A percentile compares a stretch with the other conserved stretches of the same genome.
Conservation (phyloP, 805 yeast species). For the Candida sonorensis region DNA sequence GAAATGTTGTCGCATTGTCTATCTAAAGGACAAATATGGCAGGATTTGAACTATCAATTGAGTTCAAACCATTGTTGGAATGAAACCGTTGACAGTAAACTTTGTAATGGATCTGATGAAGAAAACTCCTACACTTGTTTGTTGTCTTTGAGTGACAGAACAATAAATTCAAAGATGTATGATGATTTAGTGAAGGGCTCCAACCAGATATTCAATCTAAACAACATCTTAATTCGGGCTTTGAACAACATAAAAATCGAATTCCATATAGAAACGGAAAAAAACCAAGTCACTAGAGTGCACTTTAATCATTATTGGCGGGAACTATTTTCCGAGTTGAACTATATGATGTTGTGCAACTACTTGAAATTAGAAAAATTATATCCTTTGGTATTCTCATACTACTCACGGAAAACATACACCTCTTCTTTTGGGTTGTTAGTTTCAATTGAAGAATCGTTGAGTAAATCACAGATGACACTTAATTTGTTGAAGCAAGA, state of each 20-base stretch:
- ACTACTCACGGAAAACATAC: slow-evolving; percentile 16
- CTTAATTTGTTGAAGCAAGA: slow-evolving; percentile 13
- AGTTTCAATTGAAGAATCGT: slow-evolving; percentile 11
- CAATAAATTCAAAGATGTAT: slow-evolving; percentile 9
- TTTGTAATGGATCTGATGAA: too few relatives aligned
- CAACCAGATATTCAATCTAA: slow-evolving; percentile 6
- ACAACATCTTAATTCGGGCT: slow-evolving; percentile 4
- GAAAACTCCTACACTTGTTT: slow-evolving; percentile 3
- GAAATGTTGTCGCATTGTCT: slow-evolving; percentile 15
- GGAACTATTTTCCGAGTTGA: slow-evolving; percentile 14
- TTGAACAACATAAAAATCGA: slow-evolving; percentile 5
- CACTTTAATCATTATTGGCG: slow-evolving; percentile 1
- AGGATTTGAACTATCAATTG: slow-evolving; percentile 5
- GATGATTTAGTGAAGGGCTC: slow-evolving; percentile 8
- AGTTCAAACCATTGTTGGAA: slow-evolving; percentile 1
- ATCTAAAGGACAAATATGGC: slow-evolving; percentile 11
- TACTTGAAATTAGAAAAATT: slow-evolving; percentile 16
- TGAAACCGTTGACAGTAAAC: too few relatives aligned
- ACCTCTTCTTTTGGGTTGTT: slow-evolving; percentile 10
- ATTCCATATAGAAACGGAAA: slow-evolving; percentile 6
- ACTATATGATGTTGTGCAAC: slow-evolving; percentile 20
- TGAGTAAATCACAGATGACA: slow-evolving; percentile 12
- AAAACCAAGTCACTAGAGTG: slow-evolving; percentile 1
- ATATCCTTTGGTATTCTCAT: slow-evolving; percentile 26
- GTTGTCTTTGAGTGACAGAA: slow-evolving; percentile 7